Evolutionary conservation across 805 yeast genomes (phyloP).

Genomic region (Scheffersomyces stipitis): DNA sequence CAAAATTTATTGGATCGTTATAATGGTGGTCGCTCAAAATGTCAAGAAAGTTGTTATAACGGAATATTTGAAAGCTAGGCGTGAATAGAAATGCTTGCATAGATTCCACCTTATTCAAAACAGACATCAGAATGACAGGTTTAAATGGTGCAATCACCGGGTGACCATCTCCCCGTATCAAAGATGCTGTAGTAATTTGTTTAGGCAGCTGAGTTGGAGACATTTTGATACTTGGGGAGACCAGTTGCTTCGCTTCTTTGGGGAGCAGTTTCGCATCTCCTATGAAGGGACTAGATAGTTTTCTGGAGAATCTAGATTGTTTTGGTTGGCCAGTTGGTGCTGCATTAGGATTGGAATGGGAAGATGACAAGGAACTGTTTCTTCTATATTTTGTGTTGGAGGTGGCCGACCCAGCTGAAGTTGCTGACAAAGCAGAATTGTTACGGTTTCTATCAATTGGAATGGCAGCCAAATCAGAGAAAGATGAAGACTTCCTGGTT

Average conservation of each 20-base stretch:
- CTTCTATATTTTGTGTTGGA: slow-evolving; percentile 9
- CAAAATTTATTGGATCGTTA: slow-evolving; percentile 40
- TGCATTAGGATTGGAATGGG: slow-evolving; percentile 9
- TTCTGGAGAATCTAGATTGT: slow-evolving; percentile 11
- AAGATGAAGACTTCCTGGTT: not conserved
- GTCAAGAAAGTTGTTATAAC: slow-evolving; percentile 34
- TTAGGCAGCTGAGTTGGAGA: not conserved
- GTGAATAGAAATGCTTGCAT: slow-evolving; percentile 20
- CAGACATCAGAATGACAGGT: slow-evolving; percentile 20
- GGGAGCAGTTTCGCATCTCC: slow-evolving; percentile 2
- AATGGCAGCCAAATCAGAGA: not conserved
- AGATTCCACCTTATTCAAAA: slow-evolving; percentile 24
- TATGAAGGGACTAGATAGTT: slow-evolving; percentile 10
- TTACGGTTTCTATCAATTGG: not conserved
- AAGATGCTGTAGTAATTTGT: not conserved
- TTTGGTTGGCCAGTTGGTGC: slow-evolving; percentile 1
- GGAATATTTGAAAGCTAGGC: slow-evolving; percentile 28
- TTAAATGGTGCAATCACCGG: slow-evolving; percentile 13
- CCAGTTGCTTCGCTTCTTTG: slow-evolving; percentile 1
- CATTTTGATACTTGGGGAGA: not conserved
- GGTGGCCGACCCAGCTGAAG: slow-evolving; percentile 2
- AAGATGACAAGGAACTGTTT: slow-evolving; percentile 19
- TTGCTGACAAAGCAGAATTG: slow-evolving; percentile 2
- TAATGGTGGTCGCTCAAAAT: slow-evolving; percentile 29
- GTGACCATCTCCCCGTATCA: not conserved